Conservation (phyloP, 768 basidiomycete species). For the Calocera cornea region DNA sequence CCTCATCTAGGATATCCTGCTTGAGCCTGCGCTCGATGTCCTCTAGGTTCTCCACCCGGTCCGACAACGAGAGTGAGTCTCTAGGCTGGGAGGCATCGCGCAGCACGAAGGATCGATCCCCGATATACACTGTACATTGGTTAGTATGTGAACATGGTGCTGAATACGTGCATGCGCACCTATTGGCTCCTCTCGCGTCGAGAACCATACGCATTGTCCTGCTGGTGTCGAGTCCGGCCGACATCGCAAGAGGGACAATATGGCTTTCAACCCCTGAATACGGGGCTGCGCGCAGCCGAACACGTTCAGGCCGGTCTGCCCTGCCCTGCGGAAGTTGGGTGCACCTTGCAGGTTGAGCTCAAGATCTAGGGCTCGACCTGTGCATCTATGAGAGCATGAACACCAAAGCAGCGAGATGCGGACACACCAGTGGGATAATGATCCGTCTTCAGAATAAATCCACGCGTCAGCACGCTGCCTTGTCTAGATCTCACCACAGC, state of each 20-base stretch:
- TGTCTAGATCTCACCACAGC: conserved; percentile 63
- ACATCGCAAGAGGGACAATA: conserved; percentile 71
- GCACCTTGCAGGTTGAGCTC: conserved; percentile 88
- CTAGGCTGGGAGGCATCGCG: conserved; percentile 76
- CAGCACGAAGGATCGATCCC: conserved; percentile 67
- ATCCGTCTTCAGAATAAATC: conserved; percentile 92
- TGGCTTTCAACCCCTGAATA: conserved; percentile 77
- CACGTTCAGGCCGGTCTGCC: conserved; percentile 68
- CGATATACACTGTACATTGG: conserved; percentile 17
- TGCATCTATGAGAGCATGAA: conserved; percentile 7
- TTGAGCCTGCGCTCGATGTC: conserved; percentile 82
- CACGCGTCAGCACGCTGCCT: conserved; percentile 72
- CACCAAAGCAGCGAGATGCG: background rate
- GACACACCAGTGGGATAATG: conserved; percentile 58
- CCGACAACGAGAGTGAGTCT: conserved; percentile 63
- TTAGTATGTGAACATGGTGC: background rate
- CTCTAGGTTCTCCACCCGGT: conserved; percentile 89
- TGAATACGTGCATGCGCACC: conserved; percentile 34
- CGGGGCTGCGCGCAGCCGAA: conserved; percentile 95
- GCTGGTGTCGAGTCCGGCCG: conserved; percentile 41
- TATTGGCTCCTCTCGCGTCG: conserved; percentile 89
- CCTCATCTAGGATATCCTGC: conserved; percentile 80
- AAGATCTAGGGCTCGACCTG: conserved; percentile 78
- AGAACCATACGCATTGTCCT: conserved; percentile 86
- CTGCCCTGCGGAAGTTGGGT: conserved; percentile 83